Base-by-base conservation (phyloP, 352 stramenopile genomes). In the Phytophthora capsici region DNA sequence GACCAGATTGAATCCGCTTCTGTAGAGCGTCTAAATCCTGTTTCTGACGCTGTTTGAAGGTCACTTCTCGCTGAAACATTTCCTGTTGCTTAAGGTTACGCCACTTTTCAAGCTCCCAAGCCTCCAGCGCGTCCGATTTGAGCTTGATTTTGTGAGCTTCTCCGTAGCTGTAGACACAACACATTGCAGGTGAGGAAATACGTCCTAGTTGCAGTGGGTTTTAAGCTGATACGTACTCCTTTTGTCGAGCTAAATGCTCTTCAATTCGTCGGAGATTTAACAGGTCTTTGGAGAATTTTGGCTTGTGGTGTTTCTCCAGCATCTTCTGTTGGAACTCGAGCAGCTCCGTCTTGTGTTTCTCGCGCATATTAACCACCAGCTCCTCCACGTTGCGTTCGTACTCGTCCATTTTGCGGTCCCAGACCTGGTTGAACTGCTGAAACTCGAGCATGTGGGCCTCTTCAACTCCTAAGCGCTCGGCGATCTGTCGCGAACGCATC, bases 381-480 rank as follows among this genome's bases (percentile, higher is more conserved):
- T 95, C 77, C 57, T 97, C 80, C 7, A 95, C 91, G 66, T 98
- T 97, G 57, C 83, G 72, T 59, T 98, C 93, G 66, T 98, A 98
- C 46, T 98, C 95, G 44, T 93, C 79, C 85, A 98, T 98, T 72
- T 98, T 99, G 57, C 95, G 89, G 67, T 99, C 95, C 96, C 96
- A 99, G 34, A 97, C 81, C 36, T 94, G 77, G 78, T 99, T 99
- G 61, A 99, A 99, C 73, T 98, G 93, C 80, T 98, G 95, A 66
- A 98, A 99, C 81, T 99, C 96, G 44, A 99, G 88, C 94, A 98
- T 98, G 73, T 99, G 96, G n/a, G 96, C 93, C 67, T 99, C 96
- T 61, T 99, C 95, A 12, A 99, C 90, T 25, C 93, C 96, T 3
- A 99, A 70, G 4, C 91, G 83, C 65, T 99, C 96, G 25, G 94